Conservation (phyloP, 257 asterid species). For the Scutellaria galericulata region DNA sequence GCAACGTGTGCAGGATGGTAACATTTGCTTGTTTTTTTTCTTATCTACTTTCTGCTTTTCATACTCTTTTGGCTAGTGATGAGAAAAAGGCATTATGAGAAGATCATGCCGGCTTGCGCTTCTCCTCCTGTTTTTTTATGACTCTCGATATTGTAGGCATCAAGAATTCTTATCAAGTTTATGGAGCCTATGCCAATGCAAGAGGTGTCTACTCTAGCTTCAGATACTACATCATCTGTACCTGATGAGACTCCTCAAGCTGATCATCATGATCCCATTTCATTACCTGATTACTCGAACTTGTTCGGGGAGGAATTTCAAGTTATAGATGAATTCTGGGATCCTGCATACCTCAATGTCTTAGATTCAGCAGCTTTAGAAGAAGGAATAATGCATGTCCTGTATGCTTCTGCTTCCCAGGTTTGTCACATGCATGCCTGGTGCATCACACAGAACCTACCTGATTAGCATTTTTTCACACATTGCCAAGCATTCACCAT, state of each 20-base stretch:
- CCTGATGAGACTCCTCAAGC: constrained; percentile 58
- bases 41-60: constrained; percentile 27
- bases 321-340: constrained; percentile 63
- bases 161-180: constrained; percentile 68
- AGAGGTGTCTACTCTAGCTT: constrained; percentile 49
- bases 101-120: constrained; percentile 27
- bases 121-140: constrained; percentile 26
- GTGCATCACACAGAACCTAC: constrained; percentile 10
- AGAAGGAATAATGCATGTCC: constrained; percentile 94
- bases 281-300: constrained; percentile 65
- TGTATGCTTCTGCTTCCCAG: constrained; percentile 95
- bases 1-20: constrained; percentile 85
- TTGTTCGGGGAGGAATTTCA: constrained; percentile 87
- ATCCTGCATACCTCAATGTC: constrained; percentile 60
- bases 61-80: constrained; percentile 23
- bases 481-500: constrained; percentile 22
- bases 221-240: constrained; percentile 49
- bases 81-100: not conserved
- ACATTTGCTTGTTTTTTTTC: constrained; percentile 37
- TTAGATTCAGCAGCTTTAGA: constrained; percentile 80
- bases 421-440: constrained; percentile 50
- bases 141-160: constrained; percentile 57
- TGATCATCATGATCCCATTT: constrained; percentile 47
- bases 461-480: not conserved
- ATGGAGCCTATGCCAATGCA: constrained; percentile 52